Percentiles rank a stretch among this genome's conserved stretches.
These are phyloP conservation scores for Raddia distichophylla DNA, from an alignment of 176 grass and related monocot genomes.

Conservation along the genomic window DNA sequence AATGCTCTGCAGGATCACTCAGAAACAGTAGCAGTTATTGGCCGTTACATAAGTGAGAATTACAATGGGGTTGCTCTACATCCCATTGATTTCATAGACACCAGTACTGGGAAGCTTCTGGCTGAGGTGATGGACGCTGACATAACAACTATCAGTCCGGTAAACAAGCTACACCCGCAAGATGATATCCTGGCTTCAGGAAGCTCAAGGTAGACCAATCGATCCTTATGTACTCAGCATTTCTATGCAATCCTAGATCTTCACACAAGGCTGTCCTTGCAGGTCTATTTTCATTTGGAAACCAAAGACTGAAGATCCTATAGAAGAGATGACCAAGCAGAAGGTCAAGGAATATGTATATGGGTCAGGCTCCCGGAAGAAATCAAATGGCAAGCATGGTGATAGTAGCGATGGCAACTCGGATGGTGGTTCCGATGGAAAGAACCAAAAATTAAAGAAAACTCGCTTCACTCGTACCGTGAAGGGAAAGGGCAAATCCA, in stretches of 20 bases:
- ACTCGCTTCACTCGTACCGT: slow-evolving; percentile 45
- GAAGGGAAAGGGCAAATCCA: slow-evolving; percentile 68
- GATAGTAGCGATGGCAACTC: slow-evolving; percentile 63
- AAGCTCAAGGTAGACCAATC: slow-evolving; percentile 69
- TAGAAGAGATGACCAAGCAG: slow-evolving; percentile 47
- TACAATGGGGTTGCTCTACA: slow-evolving; percentile 88
- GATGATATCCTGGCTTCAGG: slow-evolving; percentile 82
- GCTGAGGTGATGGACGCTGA: slow-evolving; percentile 85
- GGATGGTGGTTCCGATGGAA: slow-evolving; percentile 48
- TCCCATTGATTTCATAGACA: slow-evolving; percentile 97
- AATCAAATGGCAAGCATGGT: slow-evolving; percentile 56
- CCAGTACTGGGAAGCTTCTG: slow-evolving; percentile 77
- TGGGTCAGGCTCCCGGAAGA: slow-evolving; percentile 53
- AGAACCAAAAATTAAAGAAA: slow-evolving; percentile 66
- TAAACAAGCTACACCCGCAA: slow-evolving; percentile 86
- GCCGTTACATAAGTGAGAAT: slow-evolving; percentile 96
- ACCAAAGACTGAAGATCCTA: slow-evolving; percentile 44
- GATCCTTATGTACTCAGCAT: slow-evolving; percentile 6
- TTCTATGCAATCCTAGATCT: background rate
- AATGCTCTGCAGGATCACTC: slow-evolving; percentile 65
- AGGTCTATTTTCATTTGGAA: slow-evolving; percentile 98
- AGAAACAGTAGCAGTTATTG: slow-evolving; percentile 83
- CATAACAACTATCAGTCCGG: slow-evolving; percentile 89
- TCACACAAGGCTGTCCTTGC: slow-evolving; percentile 1
- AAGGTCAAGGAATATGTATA: slow-evolving; percentile 75